Base-by-base conservation (phyloP, 345 rosid species). In the Gossypium herbaceum region DNA sequence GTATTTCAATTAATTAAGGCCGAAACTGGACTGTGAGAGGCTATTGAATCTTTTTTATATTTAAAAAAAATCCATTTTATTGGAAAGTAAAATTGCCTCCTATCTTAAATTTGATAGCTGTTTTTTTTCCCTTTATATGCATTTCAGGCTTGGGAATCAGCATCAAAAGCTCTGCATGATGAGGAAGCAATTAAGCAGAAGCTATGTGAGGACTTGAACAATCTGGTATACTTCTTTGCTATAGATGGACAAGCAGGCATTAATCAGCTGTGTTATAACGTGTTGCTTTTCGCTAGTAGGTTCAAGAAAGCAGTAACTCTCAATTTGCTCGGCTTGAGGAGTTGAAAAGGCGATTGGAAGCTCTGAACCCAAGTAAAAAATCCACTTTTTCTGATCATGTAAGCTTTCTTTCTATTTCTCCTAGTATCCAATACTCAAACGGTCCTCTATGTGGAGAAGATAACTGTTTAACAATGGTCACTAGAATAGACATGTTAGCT, bases 161-260 rank as follows among this genome's bases (percentile, higher is more conserved):
- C 97, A 45, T 65, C 81, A 55, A 83, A 85, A 81, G 86, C 81
- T 63, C 82, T 91, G 77, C 82, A 76, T 83, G 94, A 91, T 61
- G 97, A 92, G 84, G 98, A 92, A 84, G 89, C 79, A 80, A 6
- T 77, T 47, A 94, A 94, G 77, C 91, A 94, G 84, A 87, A 81
- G 81, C 84, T 94, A 60, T 92, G 97, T 45, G 94, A 89, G 57
- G 97, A 92, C 82, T 83, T 94, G 80, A 89, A 85, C 79, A 75
- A 84, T 64, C 83, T 92, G 97, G 97, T 92, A 88, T 17, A 22
- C 48, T 66, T 78, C 74, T 68, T 80, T 79, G 43, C 69, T 67
- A 20, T 75, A 65, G 24, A 9, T 27, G 9, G 73, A 74, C 78
- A 16, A 63, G 48, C 10, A 9, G 19, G 75, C 27, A 64, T 47